Conservation (phyloP, 208 protist genomes). For the Acanthamoeba triangularis region DNA sequence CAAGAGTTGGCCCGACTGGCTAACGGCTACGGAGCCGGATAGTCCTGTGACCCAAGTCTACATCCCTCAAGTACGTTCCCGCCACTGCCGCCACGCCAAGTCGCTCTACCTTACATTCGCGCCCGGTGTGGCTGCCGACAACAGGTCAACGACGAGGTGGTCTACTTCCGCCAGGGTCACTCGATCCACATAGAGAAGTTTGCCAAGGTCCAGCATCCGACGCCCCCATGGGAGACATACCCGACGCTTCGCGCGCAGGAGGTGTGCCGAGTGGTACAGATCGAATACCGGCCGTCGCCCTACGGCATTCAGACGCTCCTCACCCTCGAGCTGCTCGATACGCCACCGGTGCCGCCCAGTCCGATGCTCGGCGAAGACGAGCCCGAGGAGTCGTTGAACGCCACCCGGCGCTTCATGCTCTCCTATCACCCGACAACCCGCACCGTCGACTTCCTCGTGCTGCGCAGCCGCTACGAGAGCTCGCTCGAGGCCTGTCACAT, state of each 20-base stretch:
- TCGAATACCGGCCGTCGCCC: slow-evolving; percentile 56
- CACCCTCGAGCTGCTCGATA: slow-evolving; percentile 46
- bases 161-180: slow-evolving; percentile 68
- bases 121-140: no score
- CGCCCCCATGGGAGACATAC: slow-evolving; percentile 36
- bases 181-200: background rate
- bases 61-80: slow-evolving; percentile 45
- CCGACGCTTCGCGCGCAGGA: background rate
- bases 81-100: background rate
- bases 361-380: background rate
- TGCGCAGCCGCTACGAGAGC: slow-evolving; percentile 32
- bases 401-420: background rate
- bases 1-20: slow-evolving; percentile 57
- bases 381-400: background rate
- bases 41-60: background rate
- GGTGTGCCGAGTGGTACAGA: background rate
- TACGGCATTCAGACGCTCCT: slow-evolving; percentile 39
- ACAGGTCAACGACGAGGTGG: slow-evolving; percentile 56
- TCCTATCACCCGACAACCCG: slow-evolving; percentile 14
- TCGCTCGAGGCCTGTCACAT: background rate
- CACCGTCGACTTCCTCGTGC: slow-evolving; percentile 11
- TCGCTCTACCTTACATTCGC: background rate
- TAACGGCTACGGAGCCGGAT: slow-evolving; percentile 27
- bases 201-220: background rate
- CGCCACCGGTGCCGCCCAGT: background rate